Percentiles rank a stretch among this genome's conserved stretches.
Evolutionary conservation across 169 alveolate species (phyloP).

Genomic region (Plasmodium knowlesi): DNA sequence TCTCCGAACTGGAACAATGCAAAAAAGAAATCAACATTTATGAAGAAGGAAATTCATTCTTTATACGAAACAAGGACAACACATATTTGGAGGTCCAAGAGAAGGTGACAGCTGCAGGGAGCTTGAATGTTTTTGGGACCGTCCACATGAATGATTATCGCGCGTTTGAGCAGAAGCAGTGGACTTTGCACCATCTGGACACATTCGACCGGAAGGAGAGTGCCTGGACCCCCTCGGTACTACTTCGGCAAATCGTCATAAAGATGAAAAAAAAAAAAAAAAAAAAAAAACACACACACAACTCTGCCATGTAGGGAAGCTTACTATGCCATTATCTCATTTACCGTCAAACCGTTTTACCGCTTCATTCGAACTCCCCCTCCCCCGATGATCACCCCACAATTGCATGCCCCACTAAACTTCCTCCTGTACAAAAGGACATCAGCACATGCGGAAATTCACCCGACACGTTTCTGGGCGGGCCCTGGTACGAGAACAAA

Average conservation of each 20-base stretch:
- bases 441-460: conserved; percentile 60
- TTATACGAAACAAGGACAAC: conserved; percentile 5
- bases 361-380: neutral
- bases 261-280: neutral
- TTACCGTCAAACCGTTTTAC: neutral
- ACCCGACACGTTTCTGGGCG: conserved; percentile 67
- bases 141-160: conserved; percentile 48
- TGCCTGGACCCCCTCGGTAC: conserved; percentile 66
- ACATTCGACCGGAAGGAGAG: conserved; percentile 44
- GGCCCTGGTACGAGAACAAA: conserved; percentile 50
- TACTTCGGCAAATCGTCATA: neutral
- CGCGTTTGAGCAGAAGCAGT: conserved; percentile 17
- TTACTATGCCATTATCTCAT: neutral
- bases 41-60: conserved; percentile 21
- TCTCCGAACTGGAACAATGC: conserved; percentile 5
- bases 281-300: neutral
- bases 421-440: conserved; percentile 11
- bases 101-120: conserved; percentile 18
- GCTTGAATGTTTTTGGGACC: conserved; percentile 49
- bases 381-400: neutral
- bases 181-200: conserved; percentile 39
- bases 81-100: conserved; percentile 33
- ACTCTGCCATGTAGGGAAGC: neutral
- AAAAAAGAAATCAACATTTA: conserved; percentile 1
- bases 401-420: neutral